phyloP scores from a whole-genome alignment of 331 rosid species.

The Pyrus hybrid region DNA sequence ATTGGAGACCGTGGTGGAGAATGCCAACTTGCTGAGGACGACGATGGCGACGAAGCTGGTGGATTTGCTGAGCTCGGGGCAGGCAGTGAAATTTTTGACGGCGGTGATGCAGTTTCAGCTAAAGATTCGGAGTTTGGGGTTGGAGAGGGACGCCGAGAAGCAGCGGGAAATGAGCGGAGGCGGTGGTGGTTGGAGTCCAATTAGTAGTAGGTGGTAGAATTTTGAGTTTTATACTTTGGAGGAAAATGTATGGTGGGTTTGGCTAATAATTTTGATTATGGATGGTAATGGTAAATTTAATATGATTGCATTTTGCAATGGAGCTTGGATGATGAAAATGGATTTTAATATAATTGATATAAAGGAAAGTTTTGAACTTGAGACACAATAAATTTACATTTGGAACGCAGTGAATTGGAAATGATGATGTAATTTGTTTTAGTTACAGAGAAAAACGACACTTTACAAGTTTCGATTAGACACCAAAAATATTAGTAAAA shows the following conservation, averaged over 20 bases:
- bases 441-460: too few relatives aligned
- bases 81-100: slow-evolving; percentile 33
- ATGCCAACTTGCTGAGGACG: slow-evolving; percentile 14
- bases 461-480: too few relatives aligned
- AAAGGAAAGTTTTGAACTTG: too few relatives aligned
- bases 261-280: not conserved
- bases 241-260: not conserved
- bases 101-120: slow-evolving; percentile 57
- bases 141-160: not conserved
- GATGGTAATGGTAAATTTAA: not conserved
- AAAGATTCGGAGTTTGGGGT: slow-evolving; percentile 27
- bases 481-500: too few relatives aligned
- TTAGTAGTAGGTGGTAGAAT: not conserved
- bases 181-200: not conserved
- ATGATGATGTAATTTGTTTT: too few relatives aligned
- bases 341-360: too few relatives aligned
- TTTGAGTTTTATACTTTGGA: not conserved
- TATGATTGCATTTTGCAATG: not conserved
- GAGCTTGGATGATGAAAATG: not conserved
- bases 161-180: not conserved
- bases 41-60: too few relatives aligned
- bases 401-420: too few relatives aligned
- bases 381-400: too few relatives aligned
- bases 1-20: slow-evolving; percentile 13
- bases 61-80: slow-evolving; percentile 42